Evolutionary conservation across 371 early-diverging fungal species (phyloP).

Genomic region (Mucor plumbeus): DNA sequence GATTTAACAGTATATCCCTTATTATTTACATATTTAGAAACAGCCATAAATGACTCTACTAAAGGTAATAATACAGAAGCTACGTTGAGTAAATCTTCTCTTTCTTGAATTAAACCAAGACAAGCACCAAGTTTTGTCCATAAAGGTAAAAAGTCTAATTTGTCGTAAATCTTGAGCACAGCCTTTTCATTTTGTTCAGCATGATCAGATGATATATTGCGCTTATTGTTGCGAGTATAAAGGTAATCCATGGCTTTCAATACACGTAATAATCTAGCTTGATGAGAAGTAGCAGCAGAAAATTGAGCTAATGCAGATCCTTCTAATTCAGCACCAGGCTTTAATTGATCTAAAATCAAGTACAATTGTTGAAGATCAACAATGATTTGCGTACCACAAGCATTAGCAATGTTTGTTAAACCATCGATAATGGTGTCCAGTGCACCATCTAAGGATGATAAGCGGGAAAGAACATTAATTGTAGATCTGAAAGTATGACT

Average conservation of each 20-base stretch:
- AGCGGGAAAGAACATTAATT: conserved; percentile 85
- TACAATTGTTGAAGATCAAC: conserved; percentile 71
- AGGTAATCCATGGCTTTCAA: conserved; percentile 94
- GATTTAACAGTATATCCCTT: conserved; percentile 20
- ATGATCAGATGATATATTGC: conserved; percentile 21
- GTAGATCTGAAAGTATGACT: conserved; percentile 94
- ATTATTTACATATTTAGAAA: conserved; percentile 75
- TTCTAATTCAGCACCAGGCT: conserved; percentile 69
- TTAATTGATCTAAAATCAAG: conserved; percentile 59
- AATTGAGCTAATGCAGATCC: conserved; percentile 69
- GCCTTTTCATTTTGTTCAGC: conserved; percentile 57
- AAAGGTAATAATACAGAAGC: conserved; percentile 93
- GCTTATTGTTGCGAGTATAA: conserved; percentile 51
- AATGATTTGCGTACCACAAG: conserved; percentile 71
- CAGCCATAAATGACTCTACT: conserved; percentile 97
- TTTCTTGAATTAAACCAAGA: conserved; percentile 74
- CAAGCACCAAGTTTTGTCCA: conserved; percentile 86
- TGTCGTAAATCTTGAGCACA: conserved; percentile 71
- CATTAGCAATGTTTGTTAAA: conserved; percentile 72
- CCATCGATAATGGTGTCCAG: conserved; percentile 79
- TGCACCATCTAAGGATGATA: conserved; percentile 77
- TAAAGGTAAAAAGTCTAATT: conserved; percentile 71
- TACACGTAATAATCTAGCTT: conserved; percentile 91
- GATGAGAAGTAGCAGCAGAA: conserved; percentile 85
- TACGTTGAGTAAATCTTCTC: conserved; percentile 83